phyloP scores from a whole-genome alignment of 2,329 filamentous ascomycete genomes.

The Ceratocystis harringtonii region DNA sequence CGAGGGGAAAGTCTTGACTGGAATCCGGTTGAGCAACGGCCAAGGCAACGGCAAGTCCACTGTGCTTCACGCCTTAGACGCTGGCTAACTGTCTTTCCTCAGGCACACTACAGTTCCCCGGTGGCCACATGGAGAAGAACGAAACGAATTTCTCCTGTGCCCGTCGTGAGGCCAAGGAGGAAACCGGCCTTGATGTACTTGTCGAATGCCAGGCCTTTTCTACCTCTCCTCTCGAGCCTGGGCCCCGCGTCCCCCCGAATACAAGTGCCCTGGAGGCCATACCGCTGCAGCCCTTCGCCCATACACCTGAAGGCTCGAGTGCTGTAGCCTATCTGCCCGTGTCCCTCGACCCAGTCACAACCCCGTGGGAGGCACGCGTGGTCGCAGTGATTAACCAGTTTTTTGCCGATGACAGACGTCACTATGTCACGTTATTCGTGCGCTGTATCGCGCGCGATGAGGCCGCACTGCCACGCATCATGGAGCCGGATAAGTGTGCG shows the following conservation, averaged over 20 bases:
- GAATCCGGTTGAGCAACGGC: slow-evolving; percentile 31
- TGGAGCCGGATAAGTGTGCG: slow-evolving; percentile 37
- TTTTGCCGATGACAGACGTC: slow-evolving; percentile 44
- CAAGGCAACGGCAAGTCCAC: slow-evolving; percentile 32
- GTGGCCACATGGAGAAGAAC: slow-evolving; percentile 58
- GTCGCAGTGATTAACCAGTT: slow-evolving; percentile 52
- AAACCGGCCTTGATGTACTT: slow-evolving; percentile 47
- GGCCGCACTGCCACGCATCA: slow-evolving; percentile 32
- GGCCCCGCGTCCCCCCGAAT: not conserved
- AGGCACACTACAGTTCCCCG: slow-evolving; percentile 54
- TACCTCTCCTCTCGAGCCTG: not conserved
- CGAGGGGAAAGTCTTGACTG: slow-evolving; percentile 32
- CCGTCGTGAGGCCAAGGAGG: slow-evolving; percentile 51
- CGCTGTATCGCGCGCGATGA: slow-evolving; percentile 35
- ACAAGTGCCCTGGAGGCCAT: not conserved
- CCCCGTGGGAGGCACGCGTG: slow-evolving; percentile 26
- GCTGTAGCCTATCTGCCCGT: slow-evolving; percentile 2
- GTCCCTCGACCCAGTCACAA: not conserved
- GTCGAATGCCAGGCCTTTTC: slow-evolving; percentile 23
- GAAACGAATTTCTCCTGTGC: slow-evolving; percentile 50
- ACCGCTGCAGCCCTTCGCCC: not conserved
- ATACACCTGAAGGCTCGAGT: not conserved
- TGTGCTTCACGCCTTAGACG: not conserved
- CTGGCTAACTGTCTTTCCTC: not conserved
- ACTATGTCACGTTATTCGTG: slow-evolving; percentile 64